A percentile compares a stretch with the other conserved stretches of the same genome.
Evolutionary conservation across 2,329 filamentous ascomycete species (phyloP).

Genomic region (Keithomyces neogunnii): DNA sequence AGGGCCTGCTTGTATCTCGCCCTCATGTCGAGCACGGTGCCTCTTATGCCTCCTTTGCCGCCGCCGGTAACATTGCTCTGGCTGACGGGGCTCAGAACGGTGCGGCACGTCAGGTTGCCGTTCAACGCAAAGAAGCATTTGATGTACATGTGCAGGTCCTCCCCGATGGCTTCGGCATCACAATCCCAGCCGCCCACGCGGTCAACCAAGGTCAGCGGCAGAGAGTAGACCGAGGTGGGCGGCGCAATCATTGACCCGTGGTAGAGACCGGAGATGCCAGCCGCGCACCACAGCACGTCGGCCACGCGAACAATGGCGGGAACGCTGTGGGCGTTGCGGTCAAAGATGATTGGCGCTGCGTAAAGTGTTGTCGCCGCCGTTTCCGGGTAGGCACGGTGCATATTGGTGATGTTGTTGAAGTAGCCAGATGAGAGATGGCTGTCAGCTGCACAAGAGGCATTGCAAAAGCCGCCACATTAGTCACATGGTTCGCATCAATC

Average conservation of each 20-base stretch:
- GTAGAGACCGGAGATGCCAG: slow-evolving; percentile 62
- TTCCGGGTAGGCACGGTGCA: slow-evolving; percentile 52
- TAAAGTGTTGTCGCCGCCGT: slow-evolving; percentile 57
- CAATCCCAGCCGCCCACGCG: slow-evolving; percentile 66
- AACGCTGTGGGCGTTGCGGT: slow-evolving; percentile 62
- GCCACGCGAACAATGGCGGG: slow-evolving; percentile 62
- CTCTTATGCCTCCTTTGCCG: slow-evolving; percentile 42
- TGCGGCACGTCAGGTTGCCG: slow-evolving; percentile 56
- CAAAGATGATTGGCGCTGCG: slow-evolving; percentile 63
- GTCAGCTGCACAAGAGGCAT: slow-evolving; percentile 42
- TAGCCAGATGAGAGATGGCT: slow-evolving; percentile 63
- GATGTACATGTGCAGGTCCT: slow-evolving; percentile 70
- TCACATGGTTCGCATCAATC: background rate
- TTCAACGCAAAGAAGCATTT: slow-evolving; percentile 71
- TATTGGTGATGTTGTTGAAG: slow-evolving; percentile 54
- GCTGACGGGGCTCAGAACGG: slow-evolving; percentile 60
- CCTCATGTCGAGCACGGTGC: slow-evolving; percentile 47
- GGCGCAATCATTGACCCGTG: slow-evolving; percentile 55
- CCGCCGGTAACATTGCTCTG: slow-evolving; percentile 63
- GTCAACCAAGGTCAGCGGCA: slow-evolving; percentile 58
- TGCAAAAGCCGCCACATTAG: background rate
- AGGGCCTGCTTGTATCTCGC: slow-evolving; percentile 66
- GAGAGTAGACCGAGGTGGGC: slow-evolving; percentile 66
- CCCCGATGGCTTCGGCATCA: slow-evolving; percentile 62
- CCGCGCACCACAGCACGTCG: slow-evolving; percentile 64